A percentile compares a stretch with the other conserved stretches of the same genome.
phyloP scores from a whole-genome alignment of 192 early-diverging fungal genomes.

The Coemansia javaensis region DNA sequence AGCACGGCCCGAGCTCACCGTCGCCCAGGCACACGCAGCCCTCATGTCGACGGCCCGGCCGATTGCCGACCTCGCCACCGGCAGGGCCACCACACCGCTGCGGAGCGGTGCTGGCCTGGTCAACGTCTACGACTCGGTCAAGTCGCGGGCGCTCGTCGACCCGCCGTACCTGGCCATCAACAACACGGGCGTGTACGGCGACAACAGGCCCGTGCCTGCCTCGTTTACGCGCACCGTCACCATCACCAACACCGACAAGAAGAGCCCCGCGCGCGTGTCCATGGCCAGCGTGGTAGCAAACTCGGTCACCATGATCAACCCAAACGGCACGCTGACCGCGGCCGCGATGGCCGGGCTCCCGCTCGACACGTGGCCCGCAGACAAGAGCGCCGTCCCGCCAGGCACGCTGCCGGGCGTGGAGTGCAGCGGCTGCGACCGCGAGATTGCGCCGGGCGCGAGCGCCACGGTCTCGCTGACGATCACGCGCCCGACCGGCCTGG shows the following conservation, averaged over 20 bases:
- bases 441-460: conserved; percentile 26
- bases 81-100: conserved; percentile 42
- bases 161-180: conserved; percentile 59
- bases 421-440: not conserved
- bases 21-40: conserved; percentile 18
- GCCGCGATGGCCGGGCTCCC: not conserved
- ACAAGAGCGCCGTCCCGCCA: not conserved
- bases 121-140: conserved; percentile 60
- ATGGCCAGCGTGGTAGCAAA: conserved; percentile 9
- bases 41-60: conserved; percentile 55
- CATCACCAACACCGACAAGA: conserved; percentile 22
- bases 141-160: conserved; percentile 44
- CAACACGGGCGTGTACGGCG: conserved; percentile 19
- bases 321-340: conserved; percentile 12
- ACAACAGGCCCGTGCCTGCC: not conserved
- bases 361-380: conserved; percentile 14
- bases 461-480: conserved; percentile 14
- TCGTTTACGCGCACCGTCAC: conserved; percentile 20
- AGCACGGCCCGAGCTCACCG: conserved; percentile 27
- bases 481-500: conserved; percentile 25
- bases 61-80: conserved; percentile 30
- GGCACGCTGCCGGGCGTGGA: conserved; percentile 6
- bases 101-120: conserved; percentile 67
- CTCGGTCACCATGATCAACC: conserved; percentile 34
- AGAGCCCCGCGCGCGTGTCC: conserved; percentile 7